Base-by-base conservation (phyloP, 768 basidiomycete genomes). In the Russula sp. region DNA sequence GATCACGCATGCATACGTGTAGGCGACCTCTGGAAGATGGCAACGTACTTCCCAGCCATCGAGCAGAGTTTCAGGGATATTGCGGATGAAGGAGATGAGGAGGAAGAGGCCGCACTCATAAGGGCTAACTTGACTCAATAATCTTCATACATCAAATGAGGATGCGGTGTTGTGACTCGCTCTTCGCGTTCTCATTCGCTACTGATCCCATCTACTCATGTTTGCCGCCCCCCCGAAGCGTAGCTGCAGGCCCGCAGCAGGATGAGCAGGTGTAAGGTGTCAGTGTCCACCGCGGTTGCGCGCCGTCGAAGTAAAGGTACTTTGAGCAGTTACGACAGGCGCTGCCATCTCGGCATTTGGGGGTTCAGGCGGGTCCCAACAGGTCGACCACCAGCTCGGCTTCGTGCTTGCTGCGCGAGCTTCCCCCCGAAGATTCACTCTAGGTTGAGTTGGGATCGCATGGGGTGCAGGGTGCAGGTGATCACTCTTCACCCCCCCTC, bases 21-120 rank as follows among this genome's bases (percentile, higher is more conserved):
- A 18, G 84, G 85, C 1, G 83, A 88, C 56, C 86, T 97, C 82
- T 91, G 89, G 89, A 92, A 92, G 76, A 79, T 94, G 78, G 79
- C 79, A n/a, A 74, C 80, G 60, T 96, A 94, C 72, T 75, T 88
- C 62, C 79, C 82, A 1, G 86, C 89, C 4, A 78, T 98, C 61
- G 82, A 88, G 66, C 79, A 80, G 67, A 82, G 77, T 69, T 82
- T 87, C 64, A 61, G 65, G n/a, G 85, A 85, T 59, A 80, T 81
- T 3, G 72, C 70, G 22, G 82, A 81, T 31, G 83, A 82, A 54
- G 80, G 77, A 20, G 80, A 73, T 35, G 73, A 70, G 22, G 67
- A 72, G 39, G 63, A 60, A 18, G 72, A 72, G 8, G 55, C 55
- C 18, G 48, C 49, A 55, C 34, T 68, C 39, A 55, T 68, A 22